Base-by-base conservation (phyloP, 345 rosid genomes). In the Populus deltoides region DNA sequence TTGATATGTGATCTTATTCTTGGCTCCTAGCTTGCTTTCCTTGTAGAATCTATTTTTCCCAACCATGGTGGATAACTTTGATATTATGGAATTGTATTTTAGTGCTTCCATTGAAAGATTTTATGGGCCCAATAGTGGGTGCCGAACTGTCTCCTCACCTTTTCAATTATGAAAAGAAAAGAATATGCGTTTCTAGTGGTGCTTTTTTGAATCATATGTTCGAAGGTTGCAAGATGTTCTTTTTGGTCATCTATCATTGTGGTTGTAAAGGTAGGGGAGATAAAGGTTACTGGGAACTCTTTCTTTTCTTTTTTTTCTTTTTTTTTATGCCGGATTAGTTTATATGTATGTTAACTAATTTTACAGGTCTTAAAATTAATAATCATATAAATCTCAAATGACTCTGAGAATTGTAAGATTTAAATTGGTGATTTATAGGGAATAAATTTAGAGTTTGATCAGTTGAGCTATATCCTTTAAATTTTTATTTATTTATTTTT, bases 41-140 rank as follows among this genome's bases (percentile, higher is more conserved):
- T 41, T 20, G 51, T 72, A 71, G 68, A 35, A 76, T 65, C 55
- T 71, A 10, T 57, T 29, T 66, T 73, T 24, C 25, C 70, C 8
- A n/a, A 22, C 3, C 43, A 8, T 22, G 43, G 51, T 70, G 36
- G n/a, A 47, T 17, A 8, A 69, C 66, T 16, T 36, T 47, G 36
- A 8, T 33, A n/a, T n/a, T 2, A 18, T 25, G 65, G 70, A 22
- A 47, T 35, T 70, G 70, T 49, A 35, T 7, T 63, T n/a, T 24
- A 47, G 53, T 67, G 35, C 62, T 62, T 76, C 66, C 61, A 39
- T 31, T 35, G 6, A 11, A 67, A 38, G 68, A 67, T 68, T 57
- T 57, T 69, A 57, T 35, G 31, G 66, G 59, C 67, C 68, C 17
- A 8, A n/a, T 10, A 10, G 17, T 25, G 71, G 55, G 68, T n/a